Evolutionary conservation across 2,329 filamentous ascomycete species (phyloP), one percentile per base, ranked within the genome.

Genomic region (Penicillium brasilianum): DNA sequence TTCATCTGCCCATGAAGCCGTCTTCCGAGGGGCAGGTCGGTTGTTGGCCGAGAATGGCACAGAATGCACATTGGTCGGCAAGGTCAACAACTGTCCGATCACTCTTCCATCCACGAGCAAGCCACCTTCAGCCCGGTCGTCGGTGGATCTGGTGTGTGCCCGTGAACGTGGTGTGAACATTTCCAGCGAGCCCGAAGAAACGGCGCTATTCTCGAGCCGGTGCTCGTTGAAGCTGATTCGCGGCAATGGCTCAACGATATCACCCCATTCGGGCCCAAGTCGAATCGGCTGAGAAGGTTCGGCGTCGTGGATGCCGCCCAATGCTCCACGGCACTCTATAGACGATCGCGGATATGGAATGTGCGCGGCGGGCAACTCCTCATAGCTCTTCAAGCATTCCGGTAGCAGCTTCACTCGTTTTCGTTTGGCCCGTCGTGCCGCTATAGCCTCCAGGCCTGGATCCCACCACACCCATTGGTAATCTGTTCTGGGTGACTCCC

Each of bases 401-500:
- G 71, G 72, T 30, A 77, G 14, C 66, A 71, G 71, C 34, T 62
- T 59, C 46, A 70, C 41, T 4, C 36, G 32, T 34, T 48, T 65
- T 54, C 56, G 63, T 22, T 67, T 60, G 34, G 63, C 54, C 1
- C 60, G 60, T 43, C 71, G 70, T 46, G 62, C 63, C 49, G 70
- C 52, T 25, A 62, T 55, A 28, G 68, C 71, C 43, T 69, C 65
- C 22, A 73, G 67, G 1, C 66, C 68, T 11, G 75, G 75, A 65
- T 79, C 74, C 78, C 77, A 79, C 77, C 77, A 80, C 13, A 78
- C 68, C 75, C 76, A 77, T 48, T 62, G 69, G 63, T 78, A 79
- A 55, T 78, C 72, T 10, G 70, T 67, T 58, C 66, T 71, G 4
- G 73, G 68, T 4, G 76, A 72, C 50, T 71, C 72, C 77, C 77